phyloP scores from a whole-genome alignment of 1,284 basidiomycete genomes.

The Dichomitus squalens region DNA sequence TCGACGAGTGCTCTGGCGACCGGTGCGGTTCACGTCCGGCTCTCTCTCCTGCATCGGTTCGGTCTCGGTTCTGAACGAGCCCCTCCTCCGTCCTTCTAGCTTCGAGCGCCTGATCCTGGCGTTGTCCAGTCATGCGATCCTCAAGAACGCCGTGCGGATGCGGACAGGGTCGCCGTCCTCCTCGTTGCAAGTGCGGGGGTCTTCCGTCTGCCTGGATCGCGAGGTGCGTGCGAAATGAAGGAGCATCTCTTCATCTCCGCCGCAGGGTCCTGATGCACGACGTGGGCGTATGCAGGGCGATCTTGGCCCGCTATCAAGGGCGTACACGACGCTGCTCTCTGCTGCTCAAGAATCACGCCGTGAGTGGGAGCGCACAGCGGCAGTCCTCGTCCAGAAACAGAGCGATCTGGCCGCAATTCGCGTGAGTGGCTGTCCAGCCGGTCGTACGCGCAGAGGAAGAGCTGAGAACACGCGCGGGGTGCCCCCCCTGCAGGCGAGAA shows the following conservation, averaged over 20 bases:
- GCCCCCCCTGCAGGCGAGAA: slow-evolving; percentile 19
- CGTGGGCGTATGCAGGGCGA: slow-evolving; percentile 1
- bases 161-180: slow-evolving; percentile 9
- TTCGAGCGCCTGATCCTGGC: slow-evolving; percentile 52
- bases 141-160: slow-evolving; percentile 28
- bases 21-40: slow-evolving; percentile 36
- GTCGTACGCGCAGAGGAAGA: background rate
- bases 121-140: slow-evolving; percentile 51
- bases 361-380: slow-evolving; percentile 32
- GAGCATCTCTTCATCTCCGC: slow-evolving; percentile 20
- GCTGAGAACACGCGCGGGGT: background rate
- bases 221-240: slow-evolving; percentile 16
- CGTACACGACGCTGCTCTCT: slow-evolving; percentile 26
- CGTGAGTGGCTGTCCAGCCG: slow-evolving; percentile 14
- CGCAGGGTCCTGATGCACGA: slow-evolving; percentile 1
- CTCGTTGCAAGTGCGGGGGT: too few relatives aligned
- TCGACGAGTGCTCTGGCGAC: slow-evolving; percentile 57
- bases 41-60: background rate
- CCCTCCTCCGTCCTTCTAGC: slow-evolving; percentile 29
- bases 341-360: slow-evolving; percentile 24
- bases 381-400: slow-evolving; percentile 24
- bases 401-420: slow-evolving; percentile 25
- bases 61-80: background rate
- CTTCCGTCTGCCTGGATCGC: slow-evolving; percentile 6
- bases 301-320: slow-evolving; percentile 17